Percentiles rank a stretch among this genome's conserved stretches.
Conservation (phyloP, 257 asterid genomes). For the Anisodus acutangulus region DNA sequence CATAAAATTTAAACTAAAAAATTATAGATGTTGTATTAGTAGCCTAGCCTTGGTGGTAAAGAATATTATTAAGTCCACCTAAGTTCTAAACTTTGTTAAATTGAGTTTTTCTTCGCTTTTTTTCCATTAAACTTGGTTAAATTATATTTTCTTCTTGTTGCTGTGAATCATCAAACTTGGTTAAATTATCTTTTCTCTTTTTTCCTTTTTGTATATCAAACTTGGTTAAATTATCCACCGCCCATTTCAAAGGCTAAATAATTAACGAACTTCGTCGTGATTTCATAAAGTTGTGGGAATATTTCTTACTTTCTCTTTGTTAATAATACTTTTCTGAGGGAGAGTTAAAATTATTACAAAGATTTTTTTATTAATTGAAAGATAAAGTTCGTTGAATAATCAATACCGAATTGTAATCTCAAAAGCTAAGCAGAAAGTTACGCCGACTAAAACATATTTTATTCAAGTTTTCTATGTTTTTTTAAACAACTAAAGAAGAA, state of each 20-base stretch:
- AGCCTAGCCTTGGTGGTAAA: no score
- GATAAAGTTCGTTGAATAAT: slow-evolving; percentile 19
- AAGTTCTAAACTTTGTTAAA: no score
- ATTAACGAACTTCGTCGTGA: slow-evolving; percentile 26
- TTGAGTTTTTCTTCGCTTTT: not conserved
- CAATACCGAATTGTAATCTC: not conserved
- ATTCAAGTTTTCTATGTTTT: not conserved
- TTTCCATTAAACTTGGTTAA: not conserved
- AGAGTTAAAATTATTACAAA: slow-evolving; percentile 25
- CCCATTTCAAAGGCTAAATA: slow-evolving; percentile 28
- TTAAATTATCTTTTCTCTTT: not conserved
- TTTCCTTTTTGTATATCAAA: not conserved
- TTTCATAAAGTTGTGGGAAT: slow-evolving; percentile 32
- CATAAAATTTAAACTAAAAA: not conserved
- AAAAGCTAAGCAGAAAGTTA: slow-evolving; percentile 21
- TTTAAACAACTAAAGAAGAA: not conserved
- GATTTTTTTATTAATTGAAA: not conserved
- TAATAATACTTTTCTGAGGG: not conserved
- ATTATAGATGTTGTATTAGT: not conserved
- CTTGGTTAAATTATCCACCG: slow-evolving; percentile 19
- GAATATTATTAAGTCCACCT: no score
- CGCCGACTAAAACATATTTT: slow-evolving; percentile 18
- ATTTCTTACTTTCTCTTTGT: slow-evolving; percentile 26
- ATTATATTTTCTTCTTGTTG: not conserved
- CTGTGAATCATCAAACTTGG: not conserved